These are phyloP conservation scores for Paramicrosporidium saccamoebae DNA, from an alignment of 371 early-diverging fungal genomes.

Conservation along the genomic window DNA sequence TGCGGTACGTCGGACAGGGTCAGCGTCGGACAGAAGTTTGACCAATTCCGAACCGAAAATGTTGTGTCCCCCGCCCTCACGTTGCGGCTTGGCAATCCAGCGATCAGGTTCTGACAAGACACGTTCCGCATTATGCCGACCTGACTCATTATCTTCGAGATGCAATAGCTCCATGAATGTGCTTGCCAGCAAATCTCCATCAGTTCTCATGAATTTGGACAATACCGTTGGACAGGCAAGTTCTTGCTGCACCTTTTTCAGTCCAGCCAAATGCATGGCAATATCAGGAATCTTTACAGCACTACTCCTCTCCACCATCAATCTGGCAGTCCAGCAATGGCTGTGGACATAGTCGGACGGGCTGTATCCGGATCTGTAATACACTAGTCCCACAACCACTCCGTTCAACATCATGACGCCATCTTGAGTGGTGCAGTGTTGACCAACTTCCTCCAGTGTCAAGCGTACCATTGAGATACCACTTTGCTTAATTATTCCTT, in stretches of 20 bases:
- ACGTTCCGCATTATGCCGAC: conserved; percentile 19
- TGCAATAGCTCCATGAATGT: conserved; percentile 75
- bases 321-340: conserved; percentile 55
- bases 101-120: conserved; percentile 22
- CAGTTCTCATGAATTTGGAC: too few species aligned
- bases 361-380: conserved; percentile 69
- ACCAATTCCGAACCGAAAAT: conserved; percentile 32
- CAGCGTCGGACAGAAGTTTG: conserved; percentile 12
- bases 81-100: conserved; percentile 75
- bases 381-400: conserved; percentile 48
- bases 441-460: conserved; percentile 10
- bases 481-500: too few species aligned
- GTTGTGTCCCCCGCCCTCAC: conserved; percentile 86
- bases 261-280: conserved; percentile 71
- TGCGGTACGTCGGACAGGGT: conserved; percentile 16
- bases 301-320: conserved; percentile 36
- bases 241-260: conserved; percentile 84
- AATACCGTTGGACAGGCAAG: conserved; percentile 41
- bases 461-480: too few species aligned
- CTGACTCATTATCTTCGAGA: conserved; percentile 26
- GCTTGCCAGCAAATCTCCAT: too few species aligned
- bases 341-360: conserved; percentile 50
- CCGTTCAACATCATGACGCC: conserved; percentile 5
- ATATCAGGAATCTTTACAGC: conserved; percentile 64
- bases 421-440: conserved; percentile 5